Percentiles rank a stretch among this genome's conserved stretches.
Evolutionary conservation across 177 flowering plant genomes (phyloP).

Genomic region (Vitis hybrid): DNA sequence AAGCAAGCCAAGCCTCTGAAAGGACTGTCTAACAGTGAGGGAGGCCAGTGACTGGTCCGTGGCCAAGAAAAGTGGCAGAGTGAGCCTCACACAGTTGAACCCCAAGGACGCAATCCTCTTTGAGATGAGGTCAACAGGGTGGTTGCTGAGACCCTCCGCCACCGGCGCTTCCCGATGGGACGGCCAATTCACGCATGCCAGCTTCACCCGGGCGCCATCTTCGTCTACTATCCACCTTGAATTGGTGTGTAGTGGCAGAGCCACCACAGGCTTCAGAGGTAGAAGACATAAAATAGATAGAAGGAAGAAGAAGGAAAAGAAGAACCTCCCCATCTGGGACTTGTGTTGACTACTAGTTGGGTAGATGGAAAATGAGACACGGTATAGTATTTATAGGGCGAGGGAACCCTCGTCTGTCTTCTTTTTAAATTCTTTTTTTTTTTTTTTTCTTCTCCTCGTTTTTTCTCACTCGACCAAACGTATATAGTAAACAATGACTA

Average conservation of each 20-base stretch:
- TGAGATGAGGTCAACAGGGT: constrained; percentile 61
- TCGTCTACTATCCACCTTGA: constrained; percentile 87
- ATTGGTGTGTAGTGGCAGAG: constrained; percentile 53
- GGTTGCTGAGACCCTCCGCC: constrained; percentile 84
- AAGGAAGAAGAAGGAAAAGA: neutral
- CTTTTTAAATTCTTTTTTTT: too few species aligned
- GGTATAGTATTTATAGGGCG: too few species aligned
- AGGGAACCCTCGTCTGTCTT: too few species aligned
- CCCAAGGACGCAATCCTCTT: constrained; percentile 48
- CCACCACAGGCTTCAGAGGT: constrained; percentile 11
- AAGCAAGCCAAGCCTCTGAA: constrained; percentile 45
- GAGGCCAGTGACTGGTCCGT: constrained; percentile 54
- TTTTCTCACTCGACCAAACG: too few species aligned
- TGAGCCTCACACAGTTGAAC: constrained; percentile 84
- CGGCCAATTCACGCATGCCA: constrained; percentile 82
- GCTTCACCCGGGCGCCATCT: constrained; percentile 63
- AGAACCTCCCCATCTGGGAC: constrained; percentile 16
- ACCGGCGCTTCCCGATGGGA: constrained; percentile 66
- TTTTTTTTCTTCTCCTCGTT: too few species aligned
- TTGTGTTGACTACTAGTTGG: neutral
- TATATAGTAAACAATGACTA: too few species aligned
- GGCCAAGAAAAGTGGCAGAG: constrained; percentile 71
- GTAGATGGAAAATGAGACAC: too few species aligned
- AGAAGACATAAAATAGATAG: neutral
- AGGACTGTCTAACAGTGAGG: constrained; percentile 64